Percentiles rank a stretch among this genome's conserved stretches.
phyloP scores from a whole-genome alignment of 345 rosid species.

The Camelina laxa region DNA sequence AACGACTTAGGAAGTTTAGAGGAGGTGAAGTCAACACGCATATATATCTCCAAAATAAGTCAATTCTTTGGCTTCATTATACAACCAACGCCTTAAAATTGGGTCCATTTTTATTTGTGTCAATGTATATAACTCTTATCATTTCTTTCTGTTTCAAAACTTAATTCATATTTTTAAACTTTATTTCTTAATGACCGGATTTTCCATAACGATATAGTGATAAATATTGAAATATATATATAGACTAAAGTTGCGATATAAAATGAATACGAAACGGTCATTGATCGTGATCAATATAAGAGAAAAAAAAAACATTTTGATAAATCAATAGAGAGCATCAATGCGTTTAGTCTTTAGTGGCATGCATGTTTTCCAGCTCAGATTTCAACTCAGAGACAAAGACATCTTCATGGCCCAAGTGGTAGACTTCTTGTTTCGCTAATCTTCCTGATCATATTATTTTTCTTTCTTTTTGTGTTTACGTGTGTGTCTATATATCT shows the following conservation, averaged over 20 bases:
- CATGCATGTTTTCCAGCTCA: slow-evolving; percentile 47
- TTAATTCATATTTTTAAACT: too few species aligned
- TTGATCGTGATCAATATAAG: slow-evolving; percentile 2
- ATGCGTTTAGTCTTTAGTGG: slow-evolving; percentile 31
- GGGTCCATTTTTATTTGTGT: slow-evolving; percentile 21
- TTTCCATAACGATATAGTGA: slow-evolving; percentile 16
- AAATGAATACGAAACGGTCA: slow-evolving; percentile 5
- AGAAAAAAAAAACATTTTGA: neutral
- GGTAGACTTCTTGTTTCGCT: slow-evolving; percentile 25
- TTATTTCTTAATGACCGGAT: neutral
- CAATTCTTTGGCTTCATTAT: slow-evolving; percentile 9
- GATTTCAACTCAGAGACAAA: slow-evolving; percentile 40
- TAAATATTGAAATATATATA: neutral
- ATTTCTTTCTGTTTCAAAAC: neutral
- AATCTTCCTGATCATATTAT: slow-evolving; percentile 1
- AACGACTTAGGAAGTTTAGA: slow-evolving; percentile 1
- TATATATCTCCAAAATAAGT: slow-evolving; percentile 22
- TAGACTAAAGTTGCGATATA: slow-evolving; percentile 2
- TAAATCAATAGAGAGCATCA: slow-evolving; percentile 17
- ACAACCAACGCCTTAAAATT: slow-evolving; percentile 20
- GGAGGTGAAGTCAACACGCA: slow-evolving; percentile 27
- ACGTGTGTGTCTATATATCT: slow-evolving; percentile 31
- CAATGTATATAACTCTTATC: slow-evolving; percentile 16
- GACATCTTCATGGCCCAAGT: slow-evolving; percentile 35
- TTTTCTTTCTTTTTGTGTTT: neutral